These are phyloP conservation scores for Acacia concinna DNA, from an alignment of 331 rosid species.

Conservation along the genomic window DNA sequence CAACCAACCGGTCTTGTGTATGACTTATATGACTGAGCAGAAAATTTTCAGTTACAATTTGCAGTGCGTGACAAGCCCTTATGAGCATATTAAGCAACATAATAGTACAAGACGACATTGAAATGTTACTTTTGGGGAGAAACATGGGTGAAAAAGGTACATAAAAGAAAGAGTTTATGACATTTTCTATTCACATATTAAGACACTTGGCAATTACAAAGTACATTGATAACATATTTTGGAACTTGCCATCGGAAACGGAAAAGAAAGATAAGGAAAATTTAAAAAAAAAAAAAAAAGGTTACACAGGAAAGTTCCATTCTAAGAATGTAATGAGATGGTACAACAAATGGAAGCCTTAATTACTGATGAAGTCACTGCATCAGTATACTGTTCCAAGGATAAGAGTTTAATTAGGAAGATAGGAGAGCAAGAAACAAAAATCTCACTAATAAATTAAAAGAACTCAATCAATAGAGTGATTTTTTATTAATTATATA, in stretches of 20 bases:
- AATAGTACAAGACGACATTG: too few species aligned
- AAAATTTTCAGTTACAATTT: not conserved
- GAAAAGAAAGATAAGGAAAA: not conserved
- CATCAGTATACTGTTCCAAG: conserved; percentile 51
- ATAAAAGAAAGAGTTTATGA: conserved; percentile 2
- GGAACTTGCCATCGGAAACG: conserved; percentile 25
- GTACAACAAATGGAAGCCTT: conserved; percentile 28
- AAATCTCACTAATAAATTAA: not conserved
- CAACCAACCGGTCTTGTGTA: conserved; percentile 7
- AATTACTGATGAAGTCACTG: conserved; percentile 41
- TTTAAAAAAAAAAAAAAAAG: not conserved
- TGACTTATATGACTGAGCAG: conserved; percentile 12
- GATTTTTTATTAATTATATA: not conserved
- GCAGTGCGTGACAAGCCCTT: not conserved
- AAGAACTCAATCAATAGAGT: not conserved
- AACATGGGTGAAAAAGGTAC: not conserved
- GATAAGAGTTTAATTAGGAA: not conserved
- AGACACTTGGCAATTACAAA: conserved; percentile 22
- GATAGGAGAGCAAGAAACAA: not conserved
- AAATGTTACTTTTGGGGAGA: not conserved
- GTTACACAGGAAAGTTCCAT: conserved; percentile 22
- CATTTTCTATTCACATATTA: conserved; percentile 16
- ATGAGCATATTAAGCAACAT: not conserved
- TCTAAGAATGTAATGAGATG: conserved; percentile 20
- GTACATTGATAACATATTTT: conserved; percentile 5